Evolutionary conservation across 495 filamentous ascomycete genomes (phyloP), one percentile per base, ranked within the genome.

Genomic region (Podospora pseudocomata): DNA sequence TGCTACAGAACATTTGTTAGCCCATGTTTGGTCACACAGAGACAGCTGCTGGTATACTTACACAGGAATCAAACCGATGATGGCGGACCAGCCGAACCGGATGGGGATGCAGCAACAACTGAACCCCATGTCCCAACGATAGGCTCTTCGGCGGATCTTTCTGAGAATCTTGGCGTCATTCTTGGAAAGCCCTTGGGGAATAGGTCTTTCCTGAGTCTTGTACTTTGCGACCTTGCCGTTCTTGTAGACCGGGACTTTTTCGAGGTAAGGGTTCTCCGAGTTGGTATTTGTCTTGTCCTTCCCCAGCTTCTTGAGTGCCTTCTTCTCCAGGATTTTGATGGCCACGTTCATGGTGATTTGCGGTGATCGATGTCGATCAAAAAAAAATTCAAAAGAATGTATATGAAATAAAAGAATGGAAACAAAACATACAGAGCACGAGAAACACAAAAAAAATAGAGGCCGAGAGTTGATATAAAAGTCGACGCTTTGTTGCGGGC

Each of bases 101-200:
- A 96, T 82, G 23, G 91, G 90, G 69, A 88, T 86, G 74, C 90
- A 85, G 73, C 86, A 93, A 77, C 90, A 92, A 18, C 93, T 83
- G 68, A 82, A 85, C 23, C 68, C 56, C 84, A 89, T 89, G 78
- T 99, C 95, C 53, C 96, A 86, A 26, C 83, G 80, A 78, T 96
- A 95, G 30, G 95, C 94, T 66, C 89, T 84, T 69, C 87, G 83
- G 73, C 94, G 92, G 70, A 96, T 90, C 59, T 88, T 87, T 55
- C 87, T 91, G 59, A 99, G 87, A 74, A 96, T 85, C 65, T 89
- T 84, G 71, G 83, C 86, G 77, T 99, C 96, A 67, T 95, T 87
- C 5, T 87, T 78, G 7, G 93, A 93, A 63, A 97, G 84, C 23
- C 90, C 90, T 5, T 83, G 83, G 0, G 90, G 91, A 23, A 89